phyloP scores from a whole-genome alignment of 768 basidiomycete species.

The Suillus ampliporus region DNA sequence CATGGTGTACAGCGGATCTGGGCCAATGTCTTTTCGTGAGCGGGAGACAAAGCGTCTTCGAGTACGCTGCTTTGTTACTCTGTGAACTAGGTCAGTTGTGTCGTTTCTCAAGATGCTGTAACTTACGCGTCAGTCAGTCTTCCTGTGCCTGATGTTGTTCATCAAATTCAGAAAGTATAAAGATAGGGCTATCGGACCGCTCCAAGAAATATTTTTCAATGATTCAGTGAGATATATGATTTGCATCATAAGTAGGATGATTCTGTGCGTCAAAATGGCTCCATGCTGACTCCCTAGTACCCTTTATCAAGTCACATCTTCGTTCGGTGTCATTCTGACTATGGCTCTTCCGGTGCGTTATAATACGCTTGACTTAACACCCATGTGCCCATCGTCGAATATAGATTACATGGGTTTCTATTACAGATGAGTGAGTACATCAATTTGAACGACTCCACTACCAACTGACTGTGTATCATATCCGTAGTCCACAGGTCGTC shows the following conservation, averaged over 20 bases:
- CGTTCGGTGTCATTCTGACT: not conserved
- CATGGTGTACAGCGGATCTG: not conserved
- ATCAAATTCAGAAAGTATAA: not conserved
- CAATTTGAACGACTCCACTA: too few species aligned
- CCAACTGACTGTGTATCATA: not conserved
- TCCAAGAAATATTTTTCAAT: not conserved
- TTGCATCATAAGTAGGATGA: not conserved
- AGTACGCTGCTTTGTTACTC: not conserved
- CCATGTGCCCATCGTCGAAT: not conserved
- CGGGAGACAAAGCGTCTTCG: not conserved
- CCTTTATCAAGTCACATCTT: not conserved
- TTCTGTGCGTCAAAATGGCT: not conserved
- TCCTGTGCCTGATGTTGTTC: not conserved
- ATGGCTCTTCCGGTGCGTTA: not conserved
- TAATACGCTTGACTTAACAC: not conserved
- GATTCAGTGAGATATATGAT: not conserved
- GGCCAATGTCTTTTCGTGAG: not conserved
- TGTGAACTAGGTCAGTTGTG: not conserved
- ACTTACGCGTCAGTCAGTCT: not conserved
- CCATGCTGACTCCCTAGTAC: not conserved
- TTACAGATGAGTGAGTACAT: not conserved
- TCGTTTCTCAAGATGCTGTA: not conserved
- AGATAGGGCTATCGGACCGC: not conserved
- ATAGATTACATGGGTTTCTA: not conserved
- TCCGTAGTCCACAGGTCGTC: constrained; percentile 4